phyloP scores from a whole-genome alignment of 139 green algal genomes.

The Tetradesmus obliquus region DNA sequence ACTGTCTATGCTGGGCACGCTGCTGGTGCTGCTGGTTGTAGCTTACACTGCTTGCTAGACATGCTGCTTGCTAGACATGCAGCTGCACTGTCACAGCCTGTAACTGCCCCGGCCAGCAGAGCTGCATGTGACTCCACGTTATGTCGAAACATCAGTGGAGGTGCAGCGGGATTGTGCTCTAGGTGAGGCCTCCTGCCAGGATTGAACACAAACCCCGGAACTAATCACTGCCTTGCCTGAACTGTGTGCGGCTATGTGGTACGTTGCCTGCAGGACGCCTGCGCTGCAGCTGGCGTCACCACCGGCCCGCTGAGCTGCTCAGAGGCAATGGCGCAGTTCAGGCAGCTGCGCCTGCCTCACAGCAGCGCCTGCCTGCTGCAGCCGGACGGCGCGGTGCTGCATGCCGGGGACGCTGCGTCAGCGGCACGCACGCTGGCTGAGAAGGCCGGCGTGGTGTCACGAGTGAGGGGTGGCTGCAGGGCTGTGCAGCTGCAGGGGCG shows the following conservation, averaged over 20 bases:
- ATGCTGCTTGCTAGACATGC: too few species aligned
- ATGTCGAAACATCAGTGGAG: too few species aligned
- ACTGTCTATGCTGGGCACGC: too few species aligned
- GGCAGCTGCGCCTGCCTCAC: not conserved
- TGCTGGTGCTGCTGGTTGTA: too few species aligned
- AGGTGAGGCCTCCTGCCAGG: too few species aligned
- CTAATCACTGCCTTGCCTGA: not conserved
- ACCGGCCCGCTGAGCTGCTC: constrained; percentile 23
- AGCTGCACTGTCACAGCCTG: too few species aligned
- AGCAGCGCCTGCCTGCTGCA: constrained; percentile 32
- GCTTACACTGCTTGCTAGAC: too few species aligned
- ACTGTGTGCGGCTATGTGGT: not conserved
- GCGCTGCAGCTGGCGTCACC: not conserved
- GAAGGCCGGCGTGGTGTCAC: constrained; percentile 43
- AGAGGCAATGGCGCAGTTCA: constrained; percentile 43
- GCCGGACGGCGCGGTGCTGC: constrained; percentile 52
- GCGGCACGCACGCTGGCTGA: constrained; percentile 32
- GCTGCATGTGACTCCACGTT: too few species aligned
- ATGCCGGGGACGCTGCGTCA: not conserved
- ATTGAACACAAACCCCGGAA: too few species aligned
- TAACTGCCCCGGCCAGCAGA: too few species aligned
- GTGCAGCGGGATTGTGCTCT: too few species aligned
- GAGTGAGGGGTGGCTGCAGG: constrained; percentile 24
- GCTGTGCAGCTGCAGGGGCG: too few species aligned
- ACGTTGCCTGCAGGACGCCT: not conserved